Evolutionary conservation across 176 grass and related monocot species (phyloP).

Genomic region (Eremochloa ophiuroides): DNA sequence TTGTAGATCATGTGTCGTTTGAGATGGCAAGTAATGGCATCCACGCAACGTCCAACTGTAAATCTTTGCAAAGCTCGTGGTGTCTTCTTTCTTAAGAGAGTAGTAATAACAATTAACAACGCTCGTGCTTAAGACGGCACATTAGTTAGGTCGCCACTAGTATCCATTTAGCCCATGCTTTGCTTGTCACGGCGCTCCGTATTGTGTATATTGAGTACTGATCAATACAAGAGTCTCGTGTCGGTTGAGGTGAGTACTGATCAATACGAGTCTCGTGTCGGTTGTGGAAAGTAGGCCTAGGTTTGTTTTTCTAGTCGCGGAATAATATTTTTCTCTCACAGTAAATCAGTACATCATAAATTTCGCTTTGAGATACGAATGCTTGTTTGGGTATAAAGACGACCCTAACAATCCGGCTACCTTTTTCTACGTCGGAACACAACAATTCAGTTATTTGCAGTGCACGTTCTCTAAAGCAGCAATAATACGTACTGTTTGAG

Average conservation of each 20-base stretch:
- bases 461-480: too few relatives aligned
- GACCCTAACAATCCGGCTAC: too few relatives aligned
- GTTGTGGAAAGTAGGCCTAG: not conserved
- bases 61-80: not conserved
- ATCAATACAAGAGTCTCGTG: too few relatives aligned
- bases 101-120: not conserved
- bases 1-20: not conserved
- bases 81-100: not conserved
- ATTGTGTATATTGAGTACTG: too few relatives aligned
- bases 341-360: too few relatives aligned
- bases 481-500: too few relatives aligned
- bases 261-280: not conserved
- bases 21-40: conserved; percentile 7
- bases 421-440: not conserved
- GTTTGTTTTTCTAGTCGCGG: too few relatives aligned
- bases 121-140: conserved; percentile 9
- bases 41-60: conserved; percentile 26
- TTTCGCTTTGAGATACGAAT: not conserved
- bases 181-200: not conserved
- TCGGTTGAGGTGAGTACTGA: not conserved
- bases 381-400: not conserved
- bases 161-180: not conserved
- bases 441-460: not conserved
- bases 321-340: too few relatives aligned
- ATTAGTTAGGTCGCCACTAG: not conserved